Percentiles rank a stretch among this genome's conserved stretches.
Conservation (phyloP, 1,284 basidiomycete genomes). For the Sporisorium graminicola region DNA sequence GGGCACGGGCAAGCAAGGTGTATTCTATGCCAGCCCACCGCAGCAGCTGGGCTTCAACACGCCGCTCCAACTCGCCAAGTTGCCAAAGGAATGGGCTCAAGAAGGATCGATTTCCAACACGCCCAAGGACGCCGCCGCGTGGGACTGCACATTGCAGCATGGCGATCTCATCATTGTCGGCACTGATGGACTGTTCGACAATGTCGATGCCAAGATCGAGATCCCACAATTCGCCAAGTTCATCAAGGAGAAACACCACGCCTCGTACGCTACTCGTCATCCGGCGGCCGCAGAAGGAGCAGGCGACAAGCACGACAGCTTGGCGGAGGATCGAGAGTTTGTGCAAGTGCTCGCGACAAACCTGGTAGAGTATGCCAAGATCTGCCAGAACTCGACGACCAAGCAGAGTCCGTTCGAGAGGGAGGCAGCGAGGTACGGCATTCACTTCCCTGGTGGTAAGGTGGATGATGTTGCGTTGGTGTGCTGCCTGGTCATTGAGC, state of each 20-base stretch:
- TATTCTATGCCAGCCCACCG: conserved; percentile 58
- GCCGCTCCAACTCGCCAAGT: conserved; percentile 67
- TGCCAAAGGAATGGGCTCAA: conserved; percentile 53
- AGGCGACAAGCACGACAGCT: conserved; percentile 33
- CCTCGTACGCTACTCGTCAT: conserved; percentile 33
- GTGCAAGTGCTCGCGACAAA: conserved; percentile 57
- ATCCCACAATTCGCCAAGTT: conserved; percentile 62
- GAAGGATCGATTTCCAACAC: conserved; percentile 56
- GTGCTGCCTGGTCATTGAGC: conserved; percentile 72
- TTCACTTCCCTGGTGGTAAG: conserved; percentile 71
- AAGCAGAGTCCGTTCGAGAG: conserved; percentile 75
- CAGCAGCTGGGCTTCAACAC: conserved; percentile 68
- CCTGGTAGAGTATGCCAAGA: conserved; percentile 57
- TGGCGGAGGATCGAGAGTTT: conserved; percentile 60
- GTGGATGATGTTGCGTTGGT: conserved; percentile 73
- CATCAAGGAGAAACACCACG: conserved; percentile 64
- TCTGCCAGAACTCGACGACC: conserved; percentile 73
- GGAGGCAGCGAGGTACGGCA: conserved; percentile 65
- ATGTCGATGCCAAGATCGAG: conserved; percentile 80
- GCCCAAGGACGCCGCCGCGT: conserved; percentile 58
- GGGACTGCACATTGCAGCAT: conserved; percentile 54
- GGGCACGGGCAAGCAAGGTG: conserved; percentile 57
- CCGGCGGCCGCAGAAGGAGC: not conserved
- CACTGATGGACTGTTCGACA: conserved; percentile 89
- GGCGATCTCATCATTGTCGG: conserved; percentile 71